Conservation (phyloP, 768 basidiomycete genomes). For the Candolleomyces eurysporus region DNA sequence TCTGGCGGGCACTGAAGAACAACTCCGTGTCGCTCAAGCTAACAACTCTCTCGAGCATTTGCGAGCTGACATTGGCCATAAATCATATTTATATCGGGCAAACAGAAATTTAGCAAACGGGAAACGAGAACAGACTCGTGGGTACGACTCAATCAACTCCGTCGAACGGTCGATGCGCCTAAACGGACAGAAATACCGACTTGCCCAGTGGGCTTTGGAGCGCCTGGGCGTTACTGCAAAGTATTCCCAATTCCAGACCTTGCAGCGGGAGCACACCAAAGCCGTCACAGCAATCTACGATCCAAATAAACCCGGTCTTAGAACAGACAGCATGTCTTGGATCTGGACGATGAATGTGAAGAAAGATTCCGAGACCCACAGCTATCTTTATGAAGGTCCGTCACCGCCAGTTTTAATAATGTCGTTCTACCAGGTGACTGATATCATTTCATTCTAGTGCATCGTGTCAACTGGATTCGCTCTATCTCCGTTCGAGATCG, state of each 20-base stretch:
- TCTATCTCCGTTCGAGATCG: no score
- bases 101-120: neutral
- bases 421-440: neutral
- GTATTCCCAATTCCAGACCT: neutral
- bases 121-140: neutral
- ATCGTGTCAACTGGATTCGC: neutral
- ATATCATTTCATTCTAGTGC: neutral
- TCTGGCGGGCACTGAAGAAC: neutral
- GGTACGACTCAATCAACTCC: neutral
- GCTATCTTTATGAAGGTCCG: neutral
- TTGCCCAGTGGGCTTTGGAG: neutral
- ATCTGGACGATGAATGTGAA: neutral
- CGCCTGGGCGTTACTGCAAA: neutral
- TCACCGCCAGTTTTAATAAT: no score
- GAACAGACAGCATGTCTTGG: neutral
- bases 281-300: conserved; percentile 1
- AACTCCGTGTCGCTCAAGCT: neutral
- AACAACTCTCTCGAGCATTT: neutral
- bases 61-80: neutral
- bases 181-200: neutral
- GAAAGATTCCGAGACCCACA: neutral
- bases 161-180: neutral
- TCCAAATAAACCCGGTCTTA: neutral
- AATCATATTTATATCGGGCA: neutral
- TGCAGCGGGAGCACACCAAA: neutral